Evolutionary conservation across 1,139 yeast genomes (phyloP).

Genomic region (Blastobotrys proliferans): DNA sequence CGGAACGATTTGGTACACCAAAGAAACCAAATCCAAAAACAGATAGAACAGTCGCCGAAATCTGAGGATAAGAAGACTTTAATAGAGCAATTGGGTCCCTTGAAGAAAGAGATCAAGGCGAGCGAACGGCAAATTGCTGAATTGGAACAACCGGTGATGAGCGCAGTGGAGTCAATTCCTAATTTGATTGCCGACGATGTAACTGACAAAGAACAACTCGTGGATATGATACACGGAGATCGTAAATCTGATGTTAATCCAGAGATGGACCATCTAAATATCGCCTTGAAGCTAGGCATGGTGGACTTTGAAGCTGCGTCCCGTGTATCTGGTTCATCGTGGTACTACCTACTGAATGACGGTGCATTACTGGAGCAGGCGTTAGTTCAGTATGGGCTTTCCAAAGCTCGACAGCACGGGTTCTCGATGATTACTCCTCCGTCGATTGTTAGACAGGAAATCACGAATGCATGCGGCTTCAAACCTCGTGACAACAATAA

Average conservation of each 20-base stretch:
- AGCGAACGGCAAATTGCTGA: conserved; percentile 39
- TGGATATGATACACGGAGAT: conserved; percentile 25
- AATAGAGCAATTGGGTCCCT: conserved; percentile 21
- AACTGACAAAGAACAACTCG: conserved; percentile 45
- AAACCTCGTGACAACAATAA: conserved; percentile 86
- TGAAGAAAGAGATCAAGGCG: conserved; percentile 35
- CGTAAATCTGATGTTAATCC: conserved; percentile 18
- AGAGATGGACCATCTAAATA: conserved; percentile 56
- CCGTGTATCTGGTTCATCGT: conserved; percentile 75
- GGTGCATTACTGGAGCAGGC: conserved; percentile 93
- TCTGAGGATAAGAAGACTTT: conserved; percentile 16
- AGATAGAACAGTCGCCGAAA: conserved; percentile 15
- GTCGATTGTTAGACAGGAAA: conserved; percentile 71
- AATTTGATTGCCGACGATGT: conserved; percentile 51
- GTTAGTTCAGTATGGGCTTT: conserved; percentile 69
- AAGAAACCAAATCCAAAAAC: conserved; percentile 26
- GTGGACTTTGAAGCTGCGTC: conserved; percentile 73
- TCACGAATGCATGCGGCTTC: conserved; percentile 89
- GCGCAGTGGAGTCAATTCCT: conserved; percentile 55
- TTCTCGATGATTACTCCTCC: conserved; percentile 79
- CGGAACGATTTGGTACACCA: conserved; percentile 28
- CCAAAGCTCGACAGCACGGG: conserved; percentile 61
- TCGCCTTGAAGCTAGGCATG: conserved; percentile 58
- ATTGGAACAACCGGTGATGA: conserved; percentile 39
- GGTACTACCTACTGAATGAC: conserved; percentile 81